These are phyloP conservation scores for Taphrina betulina DNA, from an alignment of 1,139 yeast species.

Conservation along the genomic window DNA sequence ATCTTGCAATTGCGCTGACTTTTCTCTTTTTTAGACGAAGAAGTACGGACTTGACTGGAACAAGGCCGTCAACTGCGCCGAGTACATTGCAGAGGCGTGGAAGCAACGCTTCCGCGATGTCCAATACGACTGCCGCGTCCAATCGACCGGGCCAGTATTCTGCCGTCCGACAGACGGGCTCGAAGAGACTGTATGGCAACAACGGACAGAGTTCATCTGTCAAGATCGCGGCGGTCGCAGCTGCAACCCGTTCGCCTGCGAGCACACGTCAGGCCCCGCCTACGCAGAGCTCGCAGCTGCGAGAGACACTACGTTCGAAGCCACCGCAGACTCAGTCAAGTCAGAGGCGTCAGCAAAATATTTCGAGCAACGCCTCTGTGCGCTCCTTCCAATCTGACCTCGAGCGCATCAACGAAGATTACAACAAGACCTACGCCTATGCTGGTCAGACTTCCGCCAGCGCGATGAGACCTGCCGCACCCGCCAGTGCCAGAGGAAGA, in stretches of 20 bases:
- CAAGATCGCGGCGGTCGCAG: slow-evolving; percentile 8
- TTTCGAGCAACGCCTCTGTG: slow-evolving; percentile 23
- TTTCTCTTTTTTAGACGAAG: neutral
- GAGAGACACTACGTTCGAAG: slow-evolving; percentile 24
- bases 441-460: slow-evolving; percentile 27
- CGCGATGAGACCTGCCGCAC: slow-evolving; percentile 27
- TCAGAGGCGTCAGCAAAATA: slow-evolving; percentile 18
- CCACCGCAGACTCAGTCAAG: slow-evolving; percentile 22
- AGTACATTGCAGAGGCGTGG: slow-evolving; percentile 1
- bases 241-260: slow-evolving; percentile 2
- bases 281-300: slow-evolving; percentile 9
- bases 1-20: too few relatives aligned
- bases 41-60: too few relatives aligned
- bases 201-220: too few relatives aligned
- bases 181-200: slow-evolving; percentile 14
- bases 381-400: slow-evolving; percentile 28
- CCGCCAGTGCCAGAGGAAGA: slow-evolving; percentile 22
- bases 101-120: slow-evolving; percentile 15
- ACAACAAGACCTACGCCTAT: slow-evolving; percentile 31
- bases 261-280: neutral
- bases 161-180: slow-evolving; percentile 29
- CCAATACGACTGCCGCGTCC: slow-evolving; percentile 9
- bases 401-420: slow-evolving; percentile 30
- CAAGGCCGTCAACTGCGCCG: neutral
- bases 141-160: slow-evolving; percentile 26